Conservation (phyloP, 2,329 filamentous ascomycete genomes). For the Coniochaeta pulveracea region DNA sequence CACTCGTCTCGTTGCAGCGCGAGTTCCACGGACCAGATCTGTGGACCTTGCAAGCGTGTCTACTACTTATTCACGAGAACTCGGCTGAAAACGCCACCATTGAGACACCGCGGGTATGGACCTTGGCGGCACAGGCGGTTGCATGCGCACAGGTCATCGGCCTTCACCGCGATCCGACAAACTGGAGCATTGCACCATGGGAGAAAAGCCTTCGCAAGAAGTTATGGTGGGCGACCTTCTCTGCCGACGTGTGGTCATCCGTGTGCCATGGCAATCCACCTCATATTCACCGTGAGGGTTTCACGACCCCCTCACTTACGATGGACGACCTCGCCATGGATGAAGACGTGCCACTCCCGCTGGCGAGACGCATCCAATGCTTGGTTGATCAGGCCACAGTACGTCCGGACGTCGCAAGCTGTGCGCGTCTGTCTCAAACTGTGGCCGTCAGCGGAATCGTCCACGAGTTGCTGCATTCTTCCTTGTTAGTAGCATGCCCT, state of each 20-base stretch:
- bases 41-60: constrained; percentile 31
- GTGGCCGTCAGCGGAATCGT: constrained; percentile 19
- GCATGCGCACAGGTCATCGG: constrained; percentile 33
- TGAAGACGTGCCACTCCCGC: constrained; percentile 25
- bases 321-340: constrained; percentile 31
- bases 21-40: constrained; percentile 35
- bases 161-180: constrained; percentile 28
- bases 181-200: constrained; percentile 28
- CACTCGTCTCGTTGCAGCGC: constrained; percentile 28
- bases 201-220: constrained; percentile 31
- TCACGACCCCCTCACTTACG: constrained; percentile 23
- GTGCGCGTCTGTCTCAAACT: constrained; percentile 24
- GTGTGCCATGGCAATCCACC: constrained; percentile 34
- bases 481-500: constrained; percentile 1
- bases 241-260: constrained; percentile 31
- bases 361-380: constrained; percentile 11
- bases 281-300: constrained; percentile 27
- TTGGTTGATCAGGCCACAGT: constrained; percentile 22
- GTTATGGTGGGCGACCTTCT: constrained; percentile 32
- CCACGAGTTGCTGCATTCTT: constrained; percentile 16
- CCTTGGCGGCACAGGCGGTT: constrained; percentile 28
- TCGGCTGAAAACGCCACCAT: constrained; percentile 32
- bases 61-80: constrained; percentile 31
- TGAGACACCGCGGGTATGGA: constrained; percentile 33
- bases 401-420: constrained; percentile 21